A percentile compares a stretch with the other conserved stretches of the same genome.
Conservation (phyloP, 306 rosid genomes). For the Biancaea sappan region DNA sequence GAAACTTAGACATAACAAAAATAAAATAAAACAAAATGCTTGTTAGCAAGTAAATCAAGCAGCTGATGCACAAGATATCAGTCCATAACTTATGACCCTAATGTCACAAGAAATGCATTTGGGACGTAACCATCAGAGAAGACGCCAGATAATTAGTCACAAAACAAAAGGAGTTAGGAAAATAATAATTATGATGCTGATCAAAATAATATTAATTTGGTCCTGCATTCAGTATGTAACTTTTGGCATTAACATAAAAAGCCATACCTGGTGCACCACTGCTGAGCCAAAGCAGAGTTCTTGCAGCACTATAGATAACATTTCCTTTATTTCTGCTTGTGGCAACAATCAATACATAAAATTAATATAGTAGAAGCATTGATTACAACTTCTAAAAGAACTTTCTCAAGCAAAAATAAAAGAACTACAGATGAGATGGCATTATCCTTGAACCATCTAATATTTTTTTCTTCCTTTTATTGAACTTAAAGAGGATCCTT, state of each 20-base stretch:
- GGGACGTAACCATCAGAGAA: background rate
- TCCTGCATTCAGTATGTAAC: constrained; percentile 18
- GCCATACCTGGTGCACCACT: constrained; percentile 93
- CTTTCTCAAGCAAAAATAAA: constrained; percentile 14
- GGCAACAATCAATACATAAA: constrained; percentile 35
- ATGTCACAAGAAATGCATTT: background rate
- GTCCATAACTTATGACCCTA: background rate
- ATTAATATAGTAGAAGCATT: constrained; percentile 26
- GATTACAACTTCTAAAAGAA: constrained; percentile 24
- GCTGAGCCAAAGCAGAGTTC: constrained; percentile 85
- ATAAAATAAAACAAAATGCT: background rate
- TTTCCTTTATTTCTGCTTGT: constrained; percentile 83
- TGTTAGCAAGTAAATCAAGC: background rate
- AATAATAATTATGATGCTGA: background rate
- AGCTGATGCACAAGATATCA: background rate
- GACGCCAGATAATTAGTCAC: background rate
- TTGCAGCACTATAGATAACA: constrained; percentile 67
- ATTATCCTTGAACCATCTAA: constrained; percentile 11
- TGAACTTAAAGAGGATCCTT: background rate
- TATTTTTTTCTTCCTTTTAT: background rate
- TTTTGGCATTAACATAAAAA: constrained; percentile 15
- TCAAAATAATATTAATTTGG: background rate
- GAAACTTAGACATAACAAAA: background rate
- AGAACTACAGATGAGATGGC: background rate
- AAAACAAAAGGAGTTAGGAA: background rate